phyloP scores from a whole-genome alignment of 192 early-diverging fungal genomes.

The Podila clonocystis region DNA sequence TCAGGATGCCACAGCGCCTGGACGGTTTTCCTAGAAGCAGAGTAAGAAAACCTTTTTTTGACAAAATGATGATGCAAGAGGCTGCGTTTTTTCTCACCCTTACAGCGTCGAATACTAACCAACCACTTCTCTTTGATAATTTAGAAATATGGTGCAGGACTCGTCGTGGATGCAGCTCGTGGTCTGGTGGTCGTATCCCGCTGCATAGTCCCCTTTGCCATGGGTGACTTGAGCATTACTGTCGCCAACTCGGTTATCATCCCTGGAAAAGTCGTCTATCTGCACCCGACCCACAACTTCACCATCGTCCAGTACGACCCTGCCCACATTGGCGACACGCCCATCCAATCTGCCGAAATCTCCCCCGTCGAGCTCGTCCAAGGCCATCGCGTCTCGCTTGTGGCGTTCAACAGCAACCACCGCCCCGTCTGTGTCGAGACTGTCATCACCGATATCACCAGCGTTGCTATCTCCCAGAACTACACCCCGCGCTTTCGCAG shows the following conservation, averaged over 20 bases:
- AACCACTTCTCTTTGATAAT: too few species aligned
- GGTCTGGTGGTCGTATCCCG: slow-evolving; percentile 87
- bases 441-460: slow-evolving; percentile 67
- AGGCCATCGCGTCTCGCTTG: slow-evolving; percentile 68
- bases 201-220: slow-evolving; percentile 75
- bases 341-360: slow-evolving; percentile 71
- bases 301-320: slow-evolving; percentile 88
- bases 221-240: slow-evolving; percentile 82
- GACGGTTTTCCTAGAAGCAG: slow-evolving; percentile 78
- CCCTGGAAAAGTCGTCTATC: slow-evolving; percentile 80
- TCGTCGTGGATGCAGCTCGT: slow-evolving; percentile 79
- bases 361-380: slow-evolving; percentile 67
- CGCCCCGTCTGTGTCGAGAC: slow-evolving; percentile 69
- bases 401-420: slow-evolving; percentile 66
- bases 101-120: too few species aligned
- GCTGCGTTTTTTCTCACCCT: too few species aligned
- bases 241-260: slow-evolving; percentile 88
- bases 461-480: slow-evolving; percentile 66
- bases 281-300: slow-evolving; percentile 92
- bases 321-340: slow-evolving; percentile 73
- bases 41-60: slow-evolving; percentile 43
- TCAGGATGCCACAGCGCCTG: slow-evolving; percentile 77
- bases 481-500: slow-evolving; percentile 53
- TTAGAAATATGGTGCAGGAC: slow-evolving; percentile 73
- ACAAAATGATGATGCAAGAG: too few species aligned